Evolutionary conservation across 257 asterid genomes (phyloP).

Genomic region (Plantago major): DNA sequence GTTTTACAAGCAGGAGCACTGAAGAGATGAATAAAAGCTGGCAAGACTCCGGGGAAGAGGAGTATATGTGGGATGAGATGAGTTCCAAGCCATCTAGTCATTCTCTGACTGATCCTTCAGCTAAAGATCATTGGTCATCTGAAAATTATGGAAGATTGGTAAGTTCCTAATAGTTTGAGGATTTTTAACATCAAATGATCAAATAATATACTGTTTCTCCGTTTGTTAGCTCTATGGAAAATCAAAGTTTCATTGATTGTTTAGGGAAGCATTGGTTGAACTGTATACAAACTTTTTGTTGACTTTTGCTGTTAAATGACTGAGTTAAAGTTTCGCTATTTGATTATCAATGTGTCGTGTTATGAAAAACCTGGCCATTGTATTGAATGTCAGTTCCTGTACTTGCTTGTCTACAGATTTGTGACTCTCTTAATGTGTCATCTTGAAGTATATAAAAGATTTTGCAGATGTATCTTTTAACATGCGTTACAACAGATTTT

Average conservation of each 20-base stretch:
- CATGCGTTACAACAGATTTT: too few species aligned
- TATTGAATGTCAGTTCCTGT: too few species aligned
- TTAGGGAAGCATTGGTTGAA: slow-evolving; percentile 6
- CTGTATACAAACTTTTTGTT: neutral
- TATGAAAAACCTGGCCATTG: too few species aligned
- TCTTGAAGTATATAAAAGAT: too few species aligned
- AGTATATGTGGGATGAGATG: slow-evolving; percentile 73
- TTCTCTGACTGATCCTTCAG: slow-evolving; percentile 21
- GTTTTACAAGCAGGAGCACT: slow-evolving; percentile 27
- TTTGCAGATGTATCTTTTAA: too few species aligned
- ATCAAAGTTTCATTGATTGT: neutral
- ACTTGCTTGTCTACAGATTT: too few species aligned
- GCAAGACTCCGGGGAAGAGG: slow-evolving; percentile 89
- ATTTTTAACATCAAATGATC: slow-evolving; percentile 7
- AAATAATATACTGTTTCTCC: neutral
- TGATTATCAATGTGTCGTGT: neutral
- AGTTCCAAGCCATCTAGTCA: slow-evolving; percentile 32
- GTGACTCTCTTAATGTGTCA: too few species aligned
- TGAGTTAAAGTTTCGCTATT: neutral
- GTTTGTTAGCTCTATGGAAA: slow-evolving; percentile 1
- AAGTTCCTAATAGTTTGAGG: slow-evolving; percentile 21
- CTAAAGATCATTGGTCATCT: slow-evolving; percentile 53
- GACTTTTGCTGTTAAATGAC: neutral
- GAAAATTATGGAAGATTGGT: slow-evolving; percentile 60
- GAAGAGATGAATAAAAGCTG: slow-evolving; percentile 53